Base-by-base conservation (phyloP, 1,139 yeast species). In the Pichia sp. region DNA sequence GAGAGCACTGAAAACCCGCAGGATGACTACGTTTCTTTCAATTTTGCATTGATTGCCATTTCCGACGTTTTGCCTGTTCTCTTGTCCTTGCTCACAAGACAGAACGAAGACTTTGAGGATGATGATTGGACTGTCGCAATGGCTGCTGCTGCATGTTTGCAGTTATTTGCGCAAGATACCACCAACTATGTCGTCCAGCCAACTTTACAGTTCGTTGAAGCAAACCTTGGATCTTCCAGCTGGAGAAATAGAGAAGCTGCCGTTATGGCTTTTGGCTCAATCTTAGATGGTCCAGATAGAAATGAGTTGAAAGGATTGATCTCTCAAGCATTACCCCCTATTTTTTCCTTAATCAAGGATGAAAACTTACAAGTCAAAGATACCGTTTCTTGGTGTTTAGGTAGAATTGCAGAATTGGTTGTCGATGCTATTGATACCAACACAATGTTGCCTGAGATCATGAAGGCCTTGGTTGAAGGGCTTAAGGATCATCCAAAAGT, bases 71-170 rank as follows among this genome's bases (percentile, higher is more conserved):
- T 93, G 58, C 99, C 99, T 41, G 89, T 95, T 26, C 75, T 93
- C 59, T 78, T 93, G 64, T 77, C 81, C 44, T 77, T 93, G 58
- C 79, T 93, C 60, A 88, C 95, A 13, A 82, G 90, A 69, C 97
- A 90, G 70, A 93, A 90, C 68, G 97, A 89, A 56, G 96, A 88
- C 64, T 84, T 88, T 40, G 93, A 85, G 67, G 97, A 90, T 69
- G 99, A 93, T 67, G 96, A 90, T 65, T 93, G 99, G 99, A 87
- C 92, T 55, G 96, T 90, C 48, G 85, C 97, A 8, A 93, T 93
- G 99, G 97, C 99, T 52, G 97, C 99, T 1, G 99, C 97, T 65
- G 93, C 98, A 13, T 95, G 98, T 73, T 76, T 93, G 67, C 97
- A 90, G 73, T 77, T 93, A 59, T 92, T 89, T 73, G 97, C 99